Evolutionary conservation across 192 early-diverging fungal species (phyloP).

Genomic region (Funneliformis geosporum): DNA sequence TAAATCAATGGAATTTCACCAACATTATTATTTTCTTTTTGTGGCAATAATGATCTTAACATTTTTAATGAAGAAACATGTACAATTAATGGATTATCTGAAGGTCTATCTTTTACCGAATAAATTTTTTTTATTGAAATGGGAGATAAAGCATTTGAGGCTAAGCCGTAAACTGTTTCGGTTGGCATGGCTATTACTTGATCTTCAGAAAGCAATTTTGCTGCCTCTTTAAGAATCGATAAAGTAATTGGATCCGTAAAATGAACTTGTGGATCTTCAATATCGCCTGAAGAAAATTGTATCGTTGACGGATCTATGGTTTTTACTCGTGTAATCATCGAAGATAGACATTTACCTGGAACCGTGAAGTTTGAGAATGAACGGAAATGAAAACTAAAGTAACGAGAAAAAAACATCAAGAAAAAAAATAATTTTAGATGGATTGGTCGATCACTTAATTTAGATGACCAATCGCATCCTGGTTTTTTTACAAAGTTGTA

Average conservation of each 20-base stretch:
- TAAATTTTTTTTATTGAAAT: conserved; percentile 77
- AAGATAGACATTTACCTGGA: no score
- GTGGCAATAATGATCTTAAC: conserved; percentile 68
- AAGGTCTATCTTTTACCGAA: conserved; percentile 83
- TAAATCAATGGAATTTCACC: conserved; percentile 73
- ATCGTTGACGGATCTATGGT: not conserved
- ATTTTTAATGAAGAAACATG: conserved; percentile 91
- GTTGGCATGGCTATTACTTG: conserved; percentile 89
- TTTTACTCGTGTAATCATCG: conserved; percentile 2
- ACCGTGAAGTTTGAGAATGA: no score
- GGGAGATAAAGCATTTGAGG: conserved; percentile 77
- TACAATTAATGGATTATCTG: conserved; percentile 97
- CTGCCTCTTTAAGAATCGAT: conserved; percentile 48
- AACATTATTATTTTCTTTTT: conserved; percentile 10
- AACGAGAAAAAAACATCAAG: no score
- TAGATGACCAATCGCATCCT: no score
- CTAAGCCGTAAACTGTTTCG: conserved; percentile 98
- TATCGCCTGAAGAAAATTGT: not conserved
- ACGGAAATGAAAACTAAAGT: no score
- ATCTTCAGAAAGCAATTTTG: conserved; percentile 54
- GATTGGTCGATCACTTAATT: no score
- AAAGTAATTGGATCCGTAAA: conserved; percentile 35
- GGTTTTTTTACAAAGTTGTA: no score
- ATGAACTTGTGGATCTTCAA: conserved; percentile 40
- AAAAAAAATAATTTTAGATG: no score